phyloP scores from a whole-genome alignment of 768 basidiomycete genomes.

The Kwoniella shandongensis region DNA sequence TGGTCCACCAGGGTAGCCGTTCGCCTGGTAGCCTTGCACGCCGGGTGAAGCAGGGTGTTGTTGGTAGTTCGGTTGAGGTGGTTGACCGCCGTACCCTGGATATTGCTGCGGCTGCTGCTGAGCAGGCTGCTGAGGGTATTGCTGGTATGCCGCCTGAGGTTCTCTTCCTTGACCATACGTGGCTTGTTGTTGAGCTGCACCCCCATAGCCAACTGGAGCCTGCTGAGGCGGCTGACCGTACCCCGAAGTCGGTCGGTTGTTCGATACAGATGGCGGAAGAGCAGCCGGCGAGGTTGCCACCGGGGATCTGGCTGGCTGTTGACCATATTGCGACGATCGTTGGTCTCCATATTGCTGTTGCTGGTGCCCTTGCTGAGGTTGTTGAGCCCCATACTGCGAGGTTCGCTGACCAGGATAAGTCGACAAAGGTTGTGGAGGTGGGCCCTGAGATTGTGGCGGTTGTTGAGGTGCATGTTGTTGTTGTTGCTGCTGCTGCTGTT shows the following conservation, averaged over 20 bases:
- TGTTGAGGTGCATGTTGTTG: slow-evolving; percentile 8
- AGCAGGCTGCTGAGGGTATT: slow-evolving; percentile 12
- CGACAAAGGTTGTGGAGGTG: slow-evolving; percentile 9
- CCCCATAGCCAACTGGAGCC: background rate
- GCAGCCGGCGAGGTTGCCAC: slow-evolving; percentile 7
- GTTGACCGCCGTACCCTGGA: slow-evolving; percentile 41
- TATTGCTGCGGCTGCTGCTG: slow-evolving; percentile 17
- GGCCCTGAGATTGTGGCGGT: slow-evolving; percentile 6
- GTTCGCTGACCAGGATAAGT: slow-evolving; percentile 12
- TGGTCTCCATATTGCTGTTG: slow-evolving; percentile 18
- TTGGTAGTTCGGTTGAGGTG: slow-evolving; percentile 18
- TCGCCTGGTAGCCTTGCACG: background rate
- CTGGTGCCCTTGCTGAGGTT: slow-evolving; percentile 25
- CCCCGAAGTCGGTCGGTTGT: slow-evolving; percentile 29
- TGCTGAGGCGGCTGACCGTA: slow-evolving; percentile 20
- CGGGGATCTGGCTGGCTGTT: slow-evolving; percentile 19
- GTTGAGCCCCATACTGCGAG: slow-evolving; percentile 8
- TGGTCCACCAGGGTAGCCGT: slow-evolving; percentile 17
- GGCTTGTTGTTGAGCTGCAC: slow-evolving; percentile 8
- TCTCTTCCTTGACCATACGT: slow-evolving; percentile 11
- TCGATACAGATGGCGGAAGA: slow-evolving; percentile 2
- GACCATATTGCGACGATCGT: slow-evolving; percentile 10
- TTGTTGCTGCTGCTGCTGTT: slow-evolving; percentile 19
- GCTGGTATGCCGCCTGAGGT: slow-evolving; percentile 12
- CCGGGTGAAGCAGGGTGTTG: slow-evolving; percentile 12